Base-by-base conservation (phyloP, 2,329 filamentous ascomycete genomes). In the Penicillium hesseltinei region DNA sequence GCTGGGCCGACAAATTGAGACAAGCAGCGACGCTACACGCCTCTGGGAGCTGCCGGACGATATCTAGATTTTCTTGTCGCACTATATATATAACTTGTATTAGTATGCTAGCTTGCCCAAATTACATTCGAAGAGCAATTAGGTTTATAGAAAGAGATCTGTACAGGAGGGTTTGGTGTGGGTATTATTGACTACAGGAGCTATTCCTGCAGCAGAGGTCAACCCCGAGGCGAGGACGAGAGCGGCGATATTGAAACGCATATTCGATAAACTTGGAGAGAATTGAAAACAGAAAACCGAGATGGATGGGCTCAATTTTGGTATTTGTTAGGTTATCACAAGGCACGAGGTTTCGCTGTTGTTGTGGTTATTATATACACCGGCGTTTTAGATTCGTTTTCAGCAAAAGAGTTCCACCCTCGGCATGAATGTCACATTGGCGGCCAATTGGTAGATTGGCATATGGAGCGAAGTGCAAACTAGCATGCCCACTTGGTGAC, bases 21-120 rank as follows among this genome's bases (percentile, higher is more conserved):
- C 65, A 67, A 25, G 65, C 57, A 13, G 56, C 51, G 10, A 63
- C 31, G 29, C 57, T 66, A 29, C 63, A 67, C 5, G 56, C 45
- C 29, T 61, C 58, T 9, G 65, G 63, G 21, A 60, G 36, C 36
- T 59, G 59, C 15, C 59, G 54, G 39, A 64, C 43, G 5, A 59
- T 29, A 17, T 48, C 42, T 7, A 40, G 44, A 35, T 65, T 65
- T 31, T 63, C 43, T 36, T 66, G 57, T 4, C 47, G 47, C 9
- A 62, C 65, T 67, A 35, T 11, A 33, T 29, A 19, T n/a, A 35
- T 33, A 9, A 3, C 9, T 31, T 19, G 10, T 15, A 17, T 56
- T 15, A 51, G 38, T 45, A 35, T 27, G 7, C 17, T 27, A 21
- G 39, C 10, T 36, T 45, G n/a, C 7, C 15, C 19, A 5, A 35